phyloP scores from a whole-genome alignment of 768 basidiomycete genomes.

The Hypholoma fasciculare region DNA sequence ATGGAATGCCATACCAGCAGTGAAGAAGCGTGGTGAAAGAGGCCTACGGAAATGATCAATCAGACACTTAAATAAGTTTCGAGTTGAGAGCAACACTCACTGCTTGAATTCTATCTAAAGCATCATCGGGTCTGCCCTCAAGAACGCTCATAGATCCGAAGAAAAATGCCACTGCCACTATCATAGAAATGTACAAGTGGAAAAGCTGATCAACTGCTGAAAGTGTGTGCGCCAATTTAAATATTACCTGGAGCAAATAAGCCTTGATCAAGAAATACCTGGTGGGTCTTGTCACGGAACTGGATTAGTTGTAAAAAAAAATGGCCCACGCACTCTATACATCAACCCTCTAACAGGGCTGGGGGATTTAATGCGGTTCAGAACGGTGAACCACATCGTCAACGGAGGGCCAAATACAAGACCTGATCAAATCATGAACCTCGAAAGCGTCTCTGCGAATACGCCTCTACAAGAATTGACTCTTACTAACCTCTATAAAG shows the following conservation, averaged over 20 bases:
- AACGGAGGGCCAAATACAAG: slow-evolving; percentile 78
- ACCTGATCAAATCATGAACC: slow-evolving; percentile 32
- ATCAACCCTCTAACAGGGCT: slow-evolving; percentile 56
- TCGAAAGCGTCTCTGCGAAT: neutral
- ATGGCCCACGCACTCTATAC: slow-evolving; percentile 50
- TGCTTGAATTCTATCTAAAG: slow-evolving; percentile 43
- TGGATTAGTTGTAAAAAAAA: neutral
- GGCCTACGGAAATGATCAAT: slow-evolving; percentile 36
- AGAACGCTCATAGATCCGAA: slow-evolving; percentile 76
- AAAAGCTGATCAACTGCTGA: slow-evolving; percentile 17
- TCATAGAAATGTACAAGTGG: too few relatives aligned
- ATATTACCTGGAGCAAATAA: slow-evolving; percentile 65
- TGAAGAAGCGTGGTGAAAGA: slow-evolving; percentile 74
- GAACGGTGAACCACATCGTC: slow-evolving; percentile 78
- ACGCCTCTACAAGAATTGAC: neutral
- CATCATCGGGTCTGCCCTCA: slow-evolving; percentile 66
- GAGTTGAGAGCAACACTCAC: slow-evolving; percentile 28
- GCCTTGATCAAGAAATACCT: slow-evolving; percentile 84
- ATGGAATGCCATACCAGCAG: slow-evolving; percentile 55
- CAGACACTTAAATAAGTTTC: neutral
- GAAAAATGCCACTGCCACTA: slow-evolving; percentile 43
- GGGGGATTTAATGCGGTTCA: slow-evolving; percentile 69
- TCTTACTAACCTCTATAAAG: slow-evolving; percentile 65
- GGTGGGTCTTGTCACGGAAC: neutral
- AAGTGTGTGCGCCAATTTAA: neutral